Base-by-base conservation (phyloP, 1,284 basidiomycete genomes). In the Boletus semigastroideus region DNA sequence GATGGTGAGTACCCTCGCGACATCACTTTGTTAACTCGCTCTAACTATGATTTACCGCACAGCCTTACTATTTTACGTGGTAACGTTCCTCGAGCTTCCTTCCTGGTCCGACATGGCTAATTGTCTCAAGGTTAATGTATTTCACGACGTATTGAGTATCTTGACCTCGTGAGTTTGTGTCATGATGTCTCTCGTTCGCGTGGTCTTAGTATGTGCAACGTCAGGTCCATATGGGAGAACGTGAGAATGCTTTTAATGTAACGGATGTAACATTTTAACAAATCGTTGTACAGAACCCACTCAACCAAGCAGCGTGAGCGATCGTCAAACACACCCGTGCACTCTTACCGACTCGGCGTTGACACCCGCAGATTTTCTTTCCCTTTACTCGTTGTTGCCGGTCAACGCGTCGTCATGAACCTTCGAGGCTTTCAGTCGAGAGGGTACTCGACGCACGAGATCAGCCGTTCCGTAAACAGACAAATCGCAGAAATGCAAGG, bases 321-420 rank as follows among this genome's bases (percentile, higher is more conserved):
- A 42, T 13, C 10, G 20, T 10, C 17, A 19, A 9, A 33, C 13
- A 12, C 3, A 3, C 22, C 4, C 8, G 12, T 4, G 7, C n/a
- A 17, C 19, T n/a, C 4, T 31, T 33, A 30, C 33, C 7, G 6
- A 33, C 5, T 9, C 12, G 30, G 11, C 3, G 22, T 22, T 22
- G 22, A 22, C 5, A 22, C 11, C 16, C 39, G 14, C 30, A 53
- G 51, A 7, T 22, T 51, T n/a, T 17, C 20, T 11, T 53, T 47
- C 19, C 54, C 54, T 9, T 10, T 57, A 9, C 36, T 55, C 8
- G 14, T 16, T 12, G 25, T 53, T 16, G n/a, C 36, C 12, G 54
- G 54, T 14, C 54, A 55, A 36, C 43, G 54, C 6, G 36, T 39
- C 13, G 40, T 55, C 13, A n/a, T 55, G 14, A 55, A 57, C 55